These are phyloP conservation scores for Globisporangium perplexum DNA, from an alignment of 352 stramenopile genomes.

Conservation along the genomic window DNA sequence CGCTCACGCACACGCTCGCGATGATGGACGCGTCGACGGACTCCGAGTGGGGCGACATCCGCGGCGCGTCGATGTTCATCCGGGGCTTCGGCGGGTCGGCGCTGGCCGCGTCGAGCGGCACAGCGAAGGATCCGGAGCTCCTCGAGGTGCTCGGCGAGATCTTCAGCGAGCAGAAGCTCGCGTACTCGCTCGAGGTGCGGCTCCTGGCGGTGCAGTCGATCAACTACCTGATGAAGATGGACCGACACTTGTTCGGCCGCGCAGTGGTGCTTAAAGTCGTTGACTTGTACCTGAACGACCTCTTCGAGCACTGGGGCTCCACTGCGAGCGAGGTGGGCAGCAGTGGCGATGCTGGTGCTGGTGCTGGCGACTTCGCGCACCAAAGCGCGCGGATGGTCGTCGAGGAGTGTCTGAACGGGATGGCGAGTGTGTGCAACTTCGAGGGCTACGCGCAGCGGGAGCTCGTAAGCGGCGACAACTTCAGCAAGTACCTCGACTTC, in stretches of 20 bases:
- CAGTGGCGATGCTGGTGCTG: not conserved
- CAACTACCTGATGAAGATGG: constrained; percentile 86
- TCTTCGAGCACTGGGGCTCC: constrained; percentile 31
- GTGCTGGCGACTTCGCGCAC: not conserved
- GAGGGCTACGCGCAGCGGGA: constrained; percentile 53
- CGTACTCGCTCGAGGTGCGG: constrained; percentile 40
- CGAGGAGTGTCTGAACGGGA: constrained; percentile 73
- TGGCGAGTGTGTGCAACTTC: constrained; percentile 57
- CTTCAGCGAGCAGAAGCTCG: constrained; percentile 29
- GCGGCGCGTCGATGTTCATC: constrained; percentile 43
- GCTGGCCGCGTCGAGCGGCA: constrained; percentile 16
- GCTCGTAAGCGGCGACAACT: constrained; percentile 27
- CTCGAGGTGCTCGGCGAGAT: constrained; percentile 44
- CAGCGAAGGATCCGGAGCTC: constrained; percentile 55
- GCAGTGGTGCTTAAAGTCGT: constrained; percentile 41
- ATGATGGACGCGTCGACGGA: constrained; percentile 84
- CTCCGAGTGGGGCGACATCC: constrained; percentile 58
- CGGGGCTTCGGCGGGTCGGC: constrained; percentile 35
- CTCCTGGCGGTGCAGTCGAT: constrained; percentile 73
- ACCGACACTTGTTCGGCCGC: constrained; percentile 51
- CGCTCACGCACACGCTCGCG: constrained; percentile 74
- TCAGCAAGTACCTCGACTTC: constrained; percentile 56
- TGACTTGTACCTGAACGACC: constrained; percentile 40
- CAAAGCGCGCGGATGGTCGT: constrained; percentile 61
- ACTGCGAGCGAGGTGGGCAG: not conserved